Percentiles rank a stretch among this genome's conserved stretches.
Conservation (phyloP, 169 alveolate genomes). For the Plasmodium inui region DNA sequence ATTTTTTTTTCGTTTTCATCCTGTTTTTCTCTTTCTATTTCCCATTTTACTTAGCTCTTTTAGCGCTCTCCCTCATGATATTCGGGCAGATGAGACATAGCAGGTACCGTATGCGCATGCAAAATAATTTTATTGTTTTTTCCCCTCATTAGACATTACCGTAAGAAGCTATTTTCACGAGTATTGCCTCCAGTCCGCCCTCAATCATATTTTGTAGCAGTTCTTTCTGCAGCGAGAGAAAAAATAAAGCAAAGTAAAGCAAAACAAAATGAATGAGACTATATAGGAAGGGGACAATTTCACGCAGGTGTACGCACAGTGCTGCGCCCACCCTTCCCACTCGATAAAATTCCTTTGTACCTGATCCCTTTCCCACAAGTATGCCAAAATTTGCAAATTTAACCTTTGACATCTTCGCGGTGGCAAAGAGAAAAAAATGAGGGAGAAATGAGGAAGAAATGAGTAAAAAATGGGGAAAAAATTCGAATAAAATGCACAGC, state of each 20-base stretch:
- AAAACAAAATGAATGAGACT: background rate
- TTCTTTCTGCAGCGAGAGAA: slow-evolving; percentile 90
- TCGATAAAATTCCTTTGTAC: slow-evolving; percentile 31
- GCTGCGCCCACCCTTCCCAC: slow-evolving; percentile 23
- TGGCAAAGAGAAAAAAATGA: background rate
- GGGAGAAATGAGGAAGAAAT: background rate
- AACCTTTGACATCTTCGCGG: slow-evolving; percentile 51
- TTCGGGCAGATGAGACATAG: background rate
- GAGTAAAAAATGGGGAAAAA: background rate
- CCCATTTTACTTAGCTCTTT: background rate
- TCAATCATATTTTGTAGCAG: slow-evolving; percentile 93
- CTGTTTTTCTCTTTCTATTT: background rate
- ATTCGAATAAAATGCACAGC: background rate
- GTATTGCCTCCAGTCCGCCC: slow-evolving; percentile 90
- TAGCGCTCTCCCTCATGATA: background rate
- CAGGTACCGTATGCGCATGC: background rate
- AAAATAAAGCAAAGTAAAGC: slow-evolving; percentile 80
- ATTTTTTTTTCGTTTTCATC: background rate
- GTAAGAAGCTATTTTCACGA: slow-evolving; percentile 91
- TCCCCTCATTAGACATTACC: slow-evolving; percentile 71
- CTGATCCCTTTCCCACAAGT: slow-evolving; percentile 82
- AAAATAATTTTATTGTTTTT: background rate
- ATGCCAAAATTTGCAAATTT: slow-evolving; percentile 77
- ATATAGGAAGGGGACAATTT: background rate
- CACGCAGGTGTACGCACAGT: background rate